Evolutionary conservation across 169 alveolate species (phyloP).

Genomic region (Plasmodium vivax): DNA sequence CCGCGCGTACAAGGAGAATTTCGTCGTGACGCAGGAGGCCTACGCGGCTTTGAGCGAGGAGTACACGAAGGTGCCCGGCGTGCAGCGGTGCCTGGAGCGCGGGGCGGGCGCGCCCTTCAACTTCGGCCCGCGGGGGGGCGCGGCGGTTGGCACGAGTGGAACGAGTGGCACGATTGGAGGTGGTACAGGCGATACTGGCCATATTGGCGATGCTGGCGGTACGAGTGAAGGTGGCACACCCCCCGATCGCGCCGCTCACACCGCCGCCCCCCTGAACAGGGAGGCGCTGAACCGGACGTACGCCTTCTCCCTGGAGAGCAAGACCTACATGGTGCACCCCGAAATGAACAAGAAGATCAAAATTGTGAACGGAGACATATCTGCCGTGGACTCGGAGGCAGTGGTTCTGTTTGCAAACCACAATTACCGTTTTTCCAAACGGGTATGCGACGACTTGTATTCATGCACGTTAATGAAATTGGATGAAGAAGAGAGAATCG

Average conservation of each 20-base stretch:
- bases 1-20: not conserved
- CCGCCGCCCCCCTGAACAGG: not conserved
- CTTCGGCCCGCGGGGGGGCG: not conserved
- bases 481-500: conserved; percentile 48
- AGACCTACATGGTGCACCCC: conserved; percentile 21
- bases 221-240: too few species aligned
- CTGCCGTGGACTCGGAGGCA: conserved; percentile 7
- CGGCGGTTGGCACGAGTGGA: not conserved
- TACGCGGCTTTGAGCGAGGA: not conserved
- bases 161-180: not conserved
- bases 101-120: not conserved
- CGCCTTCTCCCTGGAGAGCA: not conserved
- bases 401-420: conserved; percentile 41
- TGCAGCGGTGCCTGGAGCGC: not conserved
- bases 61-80: not conserved
- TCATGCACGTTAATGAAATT: conserved; percentile 44
- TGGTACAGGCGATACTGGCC: too few species aligned
- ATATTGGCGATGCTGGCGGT: too few species aligned
- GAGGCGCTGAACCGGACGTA: not conserved
- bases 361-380: conserved; percentile 32
- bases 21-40: not conserved
- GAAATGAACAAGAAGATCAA: conserved; percentile 13
- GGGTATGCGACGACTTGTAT: conserved; percentile 26
- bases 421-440: conserved; percentile 29
- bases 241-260: too few species aligned